Base-by-base conservation (phyloP, 768 basidiomycete genomes). In the Gloeopeniophorella convolvens region DNA sequence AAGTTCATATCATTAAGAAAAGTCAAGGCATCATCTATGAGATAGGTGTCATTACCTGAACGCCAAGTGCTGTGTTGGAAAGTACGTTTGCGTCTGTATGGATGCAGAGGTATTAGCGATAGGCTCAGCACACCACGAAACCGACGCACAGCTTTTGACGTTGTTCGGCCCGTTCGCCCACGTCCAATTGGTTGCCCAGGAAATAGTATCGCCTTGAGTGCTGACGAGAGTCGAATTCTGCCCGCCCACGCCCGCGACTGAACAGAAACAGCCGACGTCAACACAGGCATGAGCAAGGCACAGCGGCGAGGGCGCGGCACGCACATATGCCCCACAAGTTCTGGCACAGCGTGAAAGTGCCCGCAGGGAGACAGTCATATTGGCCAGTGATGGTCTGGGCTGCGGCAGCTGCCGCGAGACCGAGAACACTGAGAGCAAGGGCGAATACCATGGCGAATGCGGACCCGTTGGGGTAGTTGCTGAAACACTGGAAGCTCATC, bases 181-280 rank as follows among this genome's bases (percentile, higher is more conserved):
- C 16, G 64, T 74, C 60, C 70, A 80, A 43, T 65, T 69, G 18
- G 79, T 80, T 23, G 70, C n/a, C 79, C 79, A 81, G 2, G 77
- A 67, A 24, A 79, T 70, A 20, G 57, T 63, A 50, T 68, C 66
- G 15, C 70, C 68, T 21, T 65, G 64, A 5, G 70, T 53, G 48
- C 63, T 67, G 42, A 69, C 55, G 41, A 80, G 63, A 1, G 76
- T 78, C 0, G 79, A 74, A 31, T 61, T 65, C 59, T 81, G 76
- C 15, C 62, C 68, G 12, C 78, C 79, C 1, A 71, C 70, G 12
- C 79, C 79, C 13, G 67, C 54, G 6, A 50, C 74, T 77, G 41
- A 24, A 5, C 20, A 27, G 27, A 10, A 33, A 3, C n/a, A n/a
- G 2, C n/a, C n/a, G 36, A 23, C 27, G 24, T 35, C 40, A 23